Evolutionary conservation across 2,329 filamentous ascomycete species (phyloP).

Genomic region (Chaetothyriales sp.): DNA sequence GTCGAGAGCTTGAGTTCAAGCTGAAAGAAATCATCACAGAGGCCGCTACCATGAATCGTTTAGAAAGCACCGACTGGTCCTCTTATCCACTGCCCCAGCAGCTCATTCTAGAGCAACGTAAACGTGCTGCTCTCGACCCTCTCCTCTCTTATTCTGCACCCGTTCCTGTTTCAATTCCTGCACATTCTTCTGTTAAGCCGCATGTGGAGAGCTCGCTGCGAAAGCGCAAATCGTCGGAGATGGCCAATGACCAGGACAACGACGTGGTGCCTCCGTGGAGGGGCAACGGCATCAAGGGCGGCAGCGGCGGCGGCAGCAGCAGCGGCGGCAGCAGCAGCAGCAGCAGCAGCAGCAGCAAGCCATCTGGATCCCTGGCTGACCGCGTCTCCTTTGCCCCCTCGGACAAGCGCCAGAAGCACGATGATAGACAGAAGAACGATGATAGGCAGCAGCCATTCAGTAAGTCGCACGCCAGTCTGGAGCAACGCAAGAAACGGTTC

Average conservation of each 20-base stretch:
- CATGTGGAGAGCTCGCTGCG: slow-evolving; percentile 33
- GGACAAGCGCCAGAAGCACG: slow-evolving; percentile 33
- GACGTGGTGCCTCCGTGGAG: slow-evolving; percentile 56
- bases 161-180: slow-evolving; percentile 9
- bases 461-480: slow-evolving; percentile 80
- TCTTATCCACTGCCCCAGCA: slow-evolving; percentile 71
- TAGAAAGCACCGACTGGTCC: slow-evolving; percentile 71
- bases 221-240: slow-evolving; percentile 71
- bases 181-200: slow-evolving; percentile 16
- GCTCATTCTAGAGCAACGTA: slow-evolving; percentile 60
- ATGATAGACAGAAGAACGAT: slow-evolving; percentile 37
- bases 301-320: slow-evolving; percentile 42
- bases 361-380: slow-evolving; percentile 47
- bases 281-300: slow-evolving; percentile 41
- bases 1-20: slow-evolving; percentile 65
- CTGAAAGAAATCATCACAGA: slow-evolving; percentile 74
- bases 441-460: slow-evolving; percentile 47
- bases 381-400: slow-evolving; percentile 52
- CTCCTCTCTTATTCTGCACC: slow-evolving; percentile 14
- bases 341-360: slow-evolving; percentile 21
- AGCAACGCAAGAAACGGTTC: slow-evolving; percentile 82
- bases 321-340: slow-evolving; percentile 38
- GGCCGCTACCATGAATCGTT: slow-evolving; percentile 58
- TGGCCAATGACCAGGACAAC: slow-evolving; percentile 41
- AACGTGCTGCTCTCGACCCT: slow-evolving; percentile 18